phyloP scores from a whole-genome alignment of 2,329 filamentous ascomycete genomes.

The Epichloe sylvatica region DNA sequence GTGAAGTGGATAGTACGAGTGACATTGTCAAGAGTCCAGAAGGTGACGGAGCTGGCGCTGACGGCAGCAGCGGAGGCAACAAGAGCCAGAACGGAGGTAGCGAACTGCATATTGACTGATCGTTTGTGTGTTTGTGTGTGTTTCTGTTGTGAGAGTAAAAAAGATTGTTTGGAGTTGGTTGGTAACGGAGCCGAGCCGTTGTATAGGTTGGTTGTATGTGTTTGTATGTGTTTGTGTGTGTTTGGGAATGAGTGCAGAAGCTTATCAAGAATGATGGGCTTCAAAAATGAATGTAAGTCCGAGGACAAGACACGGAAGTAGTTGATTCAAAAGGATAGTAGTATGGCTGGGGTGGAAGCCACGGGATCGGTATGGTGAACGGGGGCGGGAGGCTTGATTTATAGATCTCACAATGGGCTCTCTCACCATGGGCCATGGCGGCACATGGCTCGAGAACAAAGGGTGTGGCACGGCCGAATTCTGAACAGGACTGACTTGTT shows the following conservation, averaged over 20 bases:
- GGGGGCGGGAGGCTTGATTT: conserved; percentile 2
- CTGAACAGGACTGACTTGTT: neutral
- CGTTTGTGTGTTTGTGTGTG: neutral
- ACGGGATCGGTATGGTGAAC: neutral
- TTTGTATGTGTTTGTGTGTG: neutral
- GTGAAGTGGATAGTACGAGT: conserved; percentile 39
- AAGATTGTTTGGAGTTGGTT: conserved; percentile 6
- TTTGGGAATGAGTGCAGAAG: conserved; percentile 3
- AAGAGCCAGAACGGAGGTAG: conserved; percentile 29
- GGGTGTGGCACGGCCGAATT: neutral
- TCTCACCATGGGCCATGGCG: neutral
- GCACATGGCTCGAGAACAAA: neutral
- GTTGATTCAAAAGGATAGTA: neutral
- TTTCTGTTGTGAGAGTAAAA: conserved; percentile 4
- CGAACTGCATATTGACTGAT: conserved; percentile 39
- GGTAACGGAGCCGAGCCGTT: conserved; percentile 4
- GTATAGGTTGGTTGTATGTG: neutral
- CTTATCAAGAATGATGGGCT: conserved; percentile 4
- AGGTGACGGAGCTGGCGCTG: conserved; percentile 38
- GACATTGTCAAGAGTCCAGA: conserved; percentile 41
- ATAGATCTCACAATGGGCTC: neutral
- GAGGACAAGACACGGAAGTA: conserved; percentile 3
- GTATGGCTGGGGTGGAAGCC: neutral
- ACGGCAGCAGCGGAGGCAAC: conserved; percentile 28
- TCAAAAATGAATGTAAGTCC: conserved; percentile 17